Evolutionary conservation across 768 basidiomycete genomes (phyloP).

Genomic region (Psilocybe tampanensis): DNA sequence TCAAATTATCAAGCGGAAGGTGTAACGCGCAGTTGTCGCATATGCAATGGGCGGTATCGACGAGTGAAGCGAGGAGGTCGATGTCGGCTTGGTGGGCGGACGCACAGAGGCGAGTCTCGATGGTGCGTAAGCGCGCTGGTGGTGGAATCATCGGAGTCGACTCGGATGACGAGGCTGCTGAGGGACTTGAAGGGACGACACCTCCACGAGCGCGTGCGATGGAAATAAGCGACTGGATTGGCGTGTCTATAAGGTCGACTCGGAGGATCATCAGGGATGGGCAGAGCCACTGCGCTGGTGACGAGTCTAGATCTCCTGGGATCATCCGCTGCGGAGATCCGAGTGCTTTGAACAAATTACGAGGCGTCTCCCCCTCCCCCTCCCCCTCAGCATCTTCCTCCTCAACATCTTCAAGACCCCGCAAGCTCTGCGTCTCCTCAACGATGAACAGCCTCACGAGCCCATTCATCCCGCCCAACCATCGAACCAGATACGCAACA

Average conservation of each 20-base stretch:
- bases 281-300: conserved; percentile 29
- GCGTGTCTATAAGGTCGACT: conserved; percentile 16
- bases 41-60: not conserved
- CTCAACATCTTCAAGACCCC: conserved; percentile 1
- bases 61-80: not conserved
- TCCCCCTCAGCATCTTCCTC: not conserved
- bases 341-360: conserved; percentile 21
- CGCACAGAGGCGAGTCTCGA: not conserved
- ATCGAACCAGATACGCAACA: conserved; percentile 29
- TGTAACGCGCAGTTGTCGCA: not conserved
- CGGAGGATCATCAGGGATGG: conserved; percentile 26
- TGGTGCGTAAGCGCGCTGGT: not conserved
- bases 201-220: conserved; percentile 26
- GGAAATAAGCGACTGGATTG: conserved; percentile 18
- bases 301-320: not conserved
- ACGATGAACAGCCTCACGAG: conserved; percentile 27
- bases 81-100: not conserved
- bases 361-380: conserved; percentile 15
- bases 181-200: not conserved
- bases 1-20: not conserved
- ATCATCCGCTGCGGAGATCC: conserved; percentile 19
- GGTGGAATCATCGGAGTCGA: not conserved
- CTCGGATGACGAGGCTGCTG: not conserved
- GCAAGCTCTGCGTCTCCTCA: conserved; percentile 15
- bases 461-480: conserved; percentile 28